These are phyloP conservation scores for Salmacisia buchloeana DNA, from an alignment of 1,284 basidiomycete species.

Conservation along the genomic window DNA sequence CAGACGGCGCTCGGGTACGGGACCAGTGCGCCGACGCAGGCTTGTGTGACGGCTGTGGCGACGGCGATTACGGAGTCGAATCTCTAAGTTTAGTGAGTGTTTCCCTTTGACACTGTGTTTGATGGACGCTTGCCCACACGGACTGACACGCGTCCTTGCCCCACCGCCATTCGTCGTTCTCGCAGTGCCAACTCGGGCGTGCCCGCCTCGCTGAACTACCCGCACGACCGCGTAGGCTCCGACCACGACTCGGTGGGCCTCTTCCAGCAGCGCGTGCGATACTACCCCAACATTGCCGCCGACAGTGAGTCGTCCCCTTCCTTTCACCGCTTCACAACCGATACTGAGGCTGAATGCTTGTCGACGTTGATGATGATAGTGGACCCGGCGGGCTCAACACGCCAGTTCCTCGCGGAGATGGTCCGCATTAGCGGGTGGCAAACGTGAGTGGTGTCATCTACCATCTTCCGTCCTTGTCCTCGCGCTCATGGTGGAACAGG, in stretches of 20 bases:
- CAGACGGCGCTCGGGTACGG: background rate
- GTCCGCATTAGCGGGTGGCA: background rate
- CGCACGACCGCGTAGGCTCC: background rate
- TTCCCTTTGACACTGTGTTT: no score
- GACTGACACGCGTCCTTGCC: no score
- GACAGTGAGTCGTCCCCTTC: slow-evolving; percentile 5
- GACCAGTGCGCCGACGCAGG: background rate
- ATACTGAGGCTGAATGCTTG: background rate
- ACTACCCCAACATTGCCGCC: slow-evolving; percentile 1
- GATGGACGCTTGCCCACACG: no score
- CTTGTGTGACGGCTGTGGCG: background rate
- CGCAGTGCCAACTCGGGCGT: background rate
- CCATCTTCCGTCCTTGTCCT: background rate
- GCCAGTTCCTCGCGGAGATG: background rate
- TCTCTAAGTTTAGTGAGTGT: no score
- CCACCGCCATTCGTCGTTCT: no score
- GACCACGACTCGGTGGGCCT: slow-evolving; percentile 4
- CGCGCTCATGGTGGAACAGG: background rate
- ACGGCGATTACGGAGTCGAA: background rate
- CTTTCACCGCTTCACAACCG: background rate
- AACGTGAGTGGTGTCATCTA: background rate
- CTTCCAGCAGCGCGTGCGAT: background rate
- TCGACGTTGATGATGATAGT: background rate
- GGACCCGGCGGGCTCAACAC: background rate
- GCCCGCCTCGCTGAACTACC: slow-evolving; percentile 6